Evolutionary conservation across 192 early-diverging fungal species (phyloP).

Genomic region (Backusella macrospora): DNA sequence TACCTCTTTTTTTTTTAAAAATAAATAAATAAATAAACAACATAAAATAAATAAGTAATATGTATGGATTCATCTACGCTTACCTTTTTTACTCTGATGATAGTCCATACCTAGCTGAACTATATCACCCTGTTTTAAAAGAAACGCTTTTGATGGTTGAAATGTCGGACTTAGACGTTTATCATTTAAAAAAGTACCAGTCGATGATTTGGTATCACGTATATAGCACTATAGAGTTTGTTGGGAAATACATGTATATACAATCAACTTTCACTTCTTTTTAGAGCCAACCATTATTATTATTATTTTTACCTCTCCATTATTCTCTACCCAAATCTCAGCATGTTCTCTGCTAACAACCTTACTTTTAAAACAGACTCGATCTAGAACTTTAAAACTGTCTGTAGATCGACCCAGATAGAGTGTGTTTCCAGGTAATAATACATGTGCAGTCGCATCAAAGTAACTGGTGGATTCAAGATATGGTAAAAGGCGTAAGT

Average conservation of each 20-base stretch:
- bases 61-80: slow-evolving; percentile 73
- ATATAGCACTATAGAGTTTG: slow-evolving; percentile 43
- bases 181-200: slow-evolving; percentile 97
- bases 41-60: neutral
- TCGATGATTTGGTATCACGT: slow-evolving; percentile 94
- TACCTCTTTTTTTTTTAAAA: slow-evolving; percentile 13
- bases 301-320: slow-evolving; percentile 24
- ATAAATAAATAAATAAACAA: no score
- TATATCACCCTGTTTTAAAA: slow-evolving; percentile 88
- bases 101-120: slow-evolving; percentile 97
- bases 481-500: slow-evolving; percentile 61
- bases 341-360: slow-evolving; percentile 87
- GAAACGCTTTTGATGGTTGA: slow-evolving; percentile 80
- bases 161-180: slow-evolving; percentile 87
- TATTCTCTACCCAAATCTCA: slow-evolving; percentile 82
- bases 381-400: slow-evolving; percentile 49
- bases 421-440: slow-evolving; percentile 29
- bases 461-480: slow-evolving; percentile 56
- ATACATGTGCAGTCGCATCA: slow-evolving; percentile 53
- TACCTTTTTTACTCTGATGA: slow-evolving; percentile 88
- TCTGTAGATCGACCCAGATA: slow-evolving; percentile 46
- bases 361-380: slow-evolving; percentile 76
- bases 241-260: slow-evolving; percentile 62
- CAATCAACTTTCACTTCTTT: neutral
- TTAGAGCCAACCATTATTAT: neutral